Conservation (phyloP, 2,329 filamentous ascomycete genomes). For the Piedraia hortae region DNA sequence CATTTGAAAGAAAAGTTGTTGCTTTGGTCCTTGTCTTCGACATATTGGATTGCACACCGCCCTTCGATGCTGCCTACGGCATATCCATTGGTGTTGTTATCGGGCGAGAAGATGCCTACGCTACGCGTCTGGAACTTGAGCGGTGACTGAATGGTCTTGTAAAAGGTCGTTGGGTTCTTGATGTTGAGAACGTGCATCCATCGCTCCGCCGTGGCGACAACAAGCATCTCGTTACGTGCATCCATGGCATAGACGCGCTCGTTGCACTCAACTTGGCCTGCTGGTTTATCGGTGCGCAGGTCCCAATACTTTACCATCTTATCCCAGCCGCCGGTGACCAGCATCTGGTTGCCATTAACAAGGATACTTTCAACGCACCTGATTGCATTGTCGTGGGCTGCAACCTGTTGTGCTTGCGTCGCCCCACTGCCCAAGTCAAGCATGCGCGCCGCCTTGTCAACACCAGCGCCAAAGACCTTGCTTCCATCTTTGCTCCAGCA, state of each 20-base stretch:
- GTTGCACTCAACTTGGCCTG: slow-evolving; percentile 37
- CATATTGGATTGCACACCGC: slow-evolving; percentile 90
- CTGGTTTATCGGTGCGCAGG: slow-evolving; percentile 35
- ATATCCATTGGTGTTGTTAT: slow-evolving; percentile 72
- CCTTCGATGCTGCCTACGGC: slow-evolving; percentile 93
- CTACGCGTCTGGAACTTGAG: slow-evolving; percentile 96
- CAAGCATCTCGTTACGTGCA: slow-evolving; percentile 53
- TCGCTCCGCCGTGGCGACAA: slow-evolving; percentile 77
- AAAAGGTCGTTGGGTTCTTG: slow-evolving; percentile 64
- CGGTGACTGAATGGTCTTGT: slow-evolving; percentile 87
- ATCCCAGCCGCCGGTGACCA: slow-evolving; percentile 82
- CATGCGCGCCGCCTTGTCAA: slow-evolving; percentile 72
- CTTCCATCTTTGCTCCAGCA: slow-evolving; percentile 87
- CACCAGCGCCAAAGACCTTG: slow-evolving; percentile 64
- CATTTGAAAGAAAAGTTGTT: slow-evolving; percentile 99
- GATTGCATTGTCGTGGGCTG: slow-evolving; percentile 63
- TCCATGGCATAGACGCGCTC: slow-evolving; percentile 82
- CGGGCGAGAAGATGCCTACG: slow-evolving; percentile 65
- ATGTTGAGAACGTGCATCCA: slow-evolving; percentile 93
- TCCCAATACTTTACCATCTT: slow-evolving; percentile 84
- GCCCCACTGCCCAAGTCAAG: slow-evolving; percentile 44
- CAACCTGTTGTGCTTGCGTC: slow-evolving; percentile 30
- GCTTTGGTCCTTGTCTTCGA: slow-evolving; percentile 63
- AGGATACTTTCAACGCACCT: slow-evolving; percentile 39
- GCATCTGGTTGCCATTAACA: slow-evolving; percentile 41